A percentile compares a stretch with the other conserved stretches of the same genome.
These are phyloP conservation scores for Aspergillus incahuasiensis DNA, from an alignment of 495 filamentous ascomycete genomes.

Conservation along the genomic window DNA sequence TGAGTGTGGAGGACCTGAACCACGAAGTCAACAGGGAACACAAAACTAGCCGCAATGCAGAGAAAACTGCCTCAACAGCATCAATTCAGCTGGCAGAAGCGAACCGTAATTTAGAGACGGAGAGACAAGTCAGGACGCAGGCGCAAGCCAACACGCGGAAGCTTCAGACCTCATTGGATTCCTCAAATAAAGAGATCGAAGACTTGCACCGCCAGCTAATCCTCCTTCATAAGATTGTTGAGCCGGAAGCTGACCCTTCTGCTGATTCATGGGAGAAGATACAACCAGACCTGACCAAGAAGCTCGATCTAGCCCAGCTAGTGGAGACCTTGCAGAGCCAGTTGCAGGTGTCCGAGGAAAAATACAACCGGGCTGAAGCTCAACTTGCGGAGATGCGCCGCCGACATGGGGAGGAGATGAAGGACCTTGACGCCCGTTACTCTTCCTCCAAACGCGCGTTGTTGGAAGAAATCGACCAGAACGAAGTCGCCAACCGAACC, in stretches of 20 bases:
- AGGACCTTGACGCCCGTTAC: slow-evolving; percentile 65
- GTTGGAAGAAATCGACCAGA: slow-evolving; percentile 83
- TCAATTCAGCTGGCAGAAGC: slow-evolving; percentile 82
- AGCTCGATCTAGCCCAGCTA: slow-evolving; percentile 80
- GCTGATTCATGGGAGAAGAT: slow-evolving; percentile 59
- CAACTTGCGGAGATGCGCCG: slow-evolving; percentile 75
- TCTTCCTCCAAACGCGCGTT: slow-evolving; percentile 66
- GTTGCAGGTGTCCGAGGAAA: slow-evolving; percentile 79
- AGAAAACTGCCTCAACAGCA: slow-evolving; percentile 79
- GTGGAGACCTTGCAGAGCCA: slow-evolving; percentile 86
- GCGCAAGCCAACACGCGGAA: slow-evolving; percentile 81
- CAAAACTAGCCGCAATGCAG: slow-evolving; percentile 84
- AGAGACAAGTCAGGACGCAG: slow-evolving; percentile 78
- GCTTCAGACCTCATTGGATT: slow-evolving; percentile 71
- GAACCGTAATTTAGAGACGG: slow-evolving; percentile 85
- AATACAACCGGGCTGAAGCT: slow-evolving; percentile 73
- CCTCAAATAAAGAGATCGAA: slow-evolving; percentile 69
- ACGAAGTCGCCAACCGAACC: slow-evolving; percentile 73
- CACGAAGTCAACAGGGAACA: slow-evolving; percentile 90
- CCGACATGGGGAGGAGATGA: slow-evolving; percentile 66
- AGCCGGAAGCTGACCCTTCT: slow-evolving; percentile 64
- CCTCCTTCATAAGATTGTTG: slow-evolving; percentile 77
- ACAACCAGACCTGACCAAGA: slow-evolving; percentile 53
- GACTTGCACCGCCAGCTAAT: slow-evolving; percentile 76
- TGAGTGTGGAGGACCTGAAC: slow-evolving; percentile 87